Conservation (phyloP, 805 yeast genomes). For the Hanseniaspora hatyaiensis region DNA sequence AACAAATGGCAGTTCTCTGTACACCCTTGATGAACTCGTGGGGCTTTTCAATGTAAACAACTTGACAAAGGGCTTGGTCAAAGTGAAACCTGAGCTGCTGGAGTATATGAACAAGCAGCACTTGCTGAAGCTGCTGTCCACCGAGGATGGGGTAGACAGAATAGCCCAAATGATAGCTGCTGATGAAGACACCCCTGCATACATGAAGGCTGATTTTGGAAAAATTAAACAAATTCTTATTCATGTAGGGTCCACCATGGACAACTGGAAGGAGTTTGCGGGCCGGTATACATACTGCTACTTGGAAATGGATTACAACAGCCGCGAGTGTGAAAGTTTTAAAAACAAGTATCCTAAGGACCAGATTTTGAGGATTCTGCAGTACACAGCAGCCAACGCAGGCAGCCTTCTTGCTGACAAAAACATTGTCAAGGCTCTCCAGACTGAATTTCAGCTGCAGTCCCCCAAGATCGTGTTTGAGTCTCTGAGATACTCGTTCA, state of each 20-base stretch:
- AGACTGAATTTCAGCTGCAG: conserved; percentile 1
- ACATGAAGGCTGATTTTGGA: conserved; percentile 20
- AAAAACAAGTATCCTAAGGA: conserved; percentile 20
- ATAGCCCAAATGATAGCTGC: conserved; percentile 21
- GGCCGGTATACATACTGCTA: conserved; percentile 42
- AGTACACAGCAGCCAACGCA: not conserved
- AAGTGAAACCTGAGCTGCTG: conserved; percentile 70
- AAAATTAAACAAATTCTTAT: conserved; percentile 34
- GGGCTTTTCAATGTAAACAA: conserved; percentile 51
- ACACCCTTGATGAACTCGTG: conserved; percentile 41
- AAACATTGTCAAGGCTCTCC: conserved; percentile 15
- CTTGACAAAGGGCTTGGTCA: conserved; percentile 86
- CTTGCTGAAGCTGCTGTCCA: conserved; percentile 36
- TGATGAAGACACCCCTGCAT: conserved; percentile 8
- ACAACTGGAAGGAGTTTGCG: conserved; percentile 43
- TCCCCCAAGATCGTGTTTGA: conserved; percentile 39
- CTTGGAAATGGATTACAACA: conserved; percentile 25
- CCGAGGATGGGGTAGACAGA: conserved; percentile 30
- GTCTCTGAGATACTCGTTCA: conserved; percentile 52
- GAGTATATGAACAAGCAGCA: conserved; percentile 67
- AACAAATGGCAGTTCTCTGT: conserved; percentile 40
- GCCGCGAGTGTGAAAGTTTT: conserved; percentile 28
- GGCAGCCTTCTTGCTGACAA: conserved; percentile 1
- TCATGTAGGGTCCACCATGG: conserved; percentile 39
- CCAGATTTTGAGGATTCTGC: conserved; percentile 19